Percentiles rank a stretch among this genome's conserved stretches.
Conservation (phyloP, 441 rosid genomes). For the Euphorbia schlechtendalii region DNA sequence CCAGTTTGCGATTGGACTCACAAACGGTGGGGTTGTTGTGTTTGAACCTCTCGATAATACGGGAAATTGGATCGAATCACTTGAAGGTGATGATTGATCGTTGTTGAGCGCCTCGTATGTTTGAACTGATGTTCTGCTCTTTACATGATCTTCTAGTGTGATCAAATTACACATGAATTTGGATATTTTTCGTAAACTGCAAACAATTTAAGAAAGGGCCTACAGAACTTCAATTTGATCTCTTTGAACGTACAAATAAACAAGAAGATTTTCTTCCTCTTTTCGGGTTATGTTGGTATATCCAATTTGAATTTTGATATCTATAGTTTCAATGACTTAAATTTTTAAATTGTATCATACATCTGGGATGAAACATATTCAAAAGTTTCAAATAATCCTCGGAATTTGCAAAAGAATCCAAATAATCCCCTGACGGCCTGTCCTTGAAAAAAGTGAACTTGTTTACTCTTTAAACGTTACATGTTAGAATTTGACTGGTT, state of each 20-base stretch:
- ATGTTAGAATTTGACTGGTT: no score
- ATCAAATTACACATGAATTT: not conserved
- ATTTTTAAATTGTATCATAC: no score
- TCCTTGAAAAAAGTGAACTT: no score
- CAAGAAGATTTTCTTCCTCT: not conserved
- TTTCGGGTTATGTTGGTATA: not conserved
- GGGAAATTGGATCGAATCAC: constrained; percentile 29
- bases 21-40: constrained; percentile 40
- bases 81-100: constrained; percentile 21
- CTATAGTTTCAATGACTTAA: no score
- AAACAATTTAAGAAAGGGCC: not conserved
- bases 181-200: no score
- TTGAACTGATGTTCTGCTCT: not conserved
- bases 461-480: no score
- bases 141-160: not conserved
- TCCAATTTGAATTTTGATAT: no score
- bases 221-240: not conserved
- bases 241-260: not conserved
- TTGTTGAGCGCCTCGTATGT: constrained; percentile 12
- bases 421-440: no score
- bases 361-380: no score
- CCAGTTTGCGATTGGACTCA: constrained; percentile 50
- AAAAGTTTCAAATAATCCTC: no score
- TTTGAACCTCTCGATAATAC: constrained; percentile 34
- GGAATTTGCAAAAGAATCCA: no score